Evolutionary conservation across 176 grass and related monocot species (phyloP).

Genomic region (Cenchrus fungigraminus): DNA sequence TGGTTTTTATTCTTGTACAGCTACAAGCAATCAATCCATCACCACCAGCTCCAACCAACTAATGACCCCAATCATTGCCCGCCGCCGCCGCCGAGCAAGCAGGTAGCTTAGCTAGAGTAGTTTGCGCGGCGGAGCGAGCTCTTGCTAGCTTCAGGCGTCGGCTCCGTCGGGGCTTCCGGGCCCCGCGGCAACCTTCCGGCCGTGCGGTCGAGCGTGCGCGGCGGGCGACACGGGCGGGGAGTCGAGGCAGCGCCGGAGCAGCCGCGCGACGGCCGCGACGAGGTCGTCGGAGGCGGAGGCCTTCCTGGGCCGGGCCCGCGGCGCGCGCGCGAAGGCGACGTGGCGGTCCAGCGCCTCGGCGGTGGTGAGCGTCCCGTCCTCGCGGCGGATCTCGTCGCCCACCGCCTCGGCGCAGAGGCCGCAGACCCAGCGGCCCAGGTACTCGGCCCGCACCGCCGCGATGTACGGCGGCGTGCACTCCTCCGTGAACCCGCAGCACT

Average conservation of each 20-base stretch:
- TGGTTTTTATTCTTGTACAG: constrained; percentile 30
- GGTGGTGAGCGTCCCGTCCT: constrained; percentile 54
- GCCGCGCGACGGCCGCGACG: constrained; percentile 61
- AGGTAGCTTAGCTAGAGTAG: not conserved
- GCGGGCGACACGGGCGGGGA: constrained; percentile 55
- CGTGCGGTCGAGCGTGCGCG: constrained; percentile 9
- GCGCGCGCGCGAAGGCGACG: constrained; percentile 54
- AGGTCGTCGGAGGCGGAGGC: constrained; percentile 51
- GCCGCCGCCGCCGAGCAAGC: not conserved
- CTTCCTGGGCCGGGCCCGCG: not conserved
- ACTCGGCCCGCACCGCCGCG: constrained; percentile 55
- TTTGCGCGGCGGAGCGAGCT: not conserved
- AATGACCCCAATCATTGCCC: constrained; percentile 26
- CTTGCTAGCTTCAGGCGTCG: not conserved
- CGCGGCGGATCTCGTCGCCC: constrained; percentile 73
- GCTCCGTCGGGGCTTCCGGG: constrained; percentile 12
- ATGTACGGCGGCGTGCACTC: constrained; percentile 89
- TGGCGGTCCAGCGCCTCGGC: constrained; percentile 82
- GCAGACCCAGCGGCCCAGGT: constrained; percentile 77
- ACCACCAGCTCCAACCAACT: not conserved
- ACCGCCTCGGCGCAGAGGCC: constrained; percentile 76
- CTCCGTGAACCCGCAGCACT: constrained; percentile 85
- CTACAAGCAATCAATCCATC: not conserved
- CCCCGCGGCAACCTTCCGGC: constrained; percentile 46
- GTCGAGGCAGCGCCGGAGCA: constrained; percentile 73